Conservation (phyloP, 768 basidiomycete species). For the Lactifluus piperatus region DNA sequence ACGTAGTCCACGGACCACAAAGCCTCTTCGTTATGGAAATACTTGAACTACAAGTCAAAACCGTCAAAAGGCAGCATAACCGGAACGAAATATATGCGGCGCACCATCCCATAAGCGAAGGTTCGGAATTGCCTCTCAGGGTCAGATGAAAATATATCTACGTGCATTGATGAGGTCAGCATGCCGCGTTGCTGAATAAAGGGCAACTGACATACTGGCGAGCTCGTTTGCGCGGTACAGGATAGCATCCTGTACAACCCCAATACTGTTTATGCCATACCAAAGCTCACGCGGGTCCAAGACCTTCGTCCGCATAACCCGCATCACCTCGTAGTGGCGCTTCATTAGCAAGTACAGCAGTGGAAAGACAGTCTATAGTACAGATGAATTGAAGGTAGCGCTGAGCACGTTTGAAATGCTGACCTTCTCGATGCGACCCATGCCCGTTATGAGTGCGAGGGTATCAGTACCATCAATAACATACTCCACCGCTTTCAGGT, state of each 20-base stretch:
- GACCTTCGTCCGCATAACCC: background rate
- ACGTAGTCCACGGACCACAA: slow-evolving; percentile 5
- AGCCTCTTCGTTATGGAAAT: background rate
- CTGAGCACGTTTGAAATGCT: background rate
- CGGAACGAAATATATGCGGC: background rate
- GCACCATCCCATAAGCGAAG: slow-evolving; percentile 21
- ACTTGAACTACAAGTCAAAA: background rate
- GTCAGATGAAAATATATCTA: slow-evolving; percentile 19
- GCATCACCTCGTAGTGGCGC: slow-evolving; percentile 19
- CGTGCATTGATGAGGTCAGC: background rate
- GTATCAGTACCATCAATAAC: slow-evolving; percentile 26
- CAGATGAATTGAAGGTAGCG: background rate
- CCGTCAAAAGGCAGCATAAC: background rate
- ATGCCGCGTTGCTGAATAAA: too few species aligned
- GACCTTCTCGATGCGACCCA: slow-evolving; percentile 26
- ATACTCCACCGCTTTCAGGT: slow-evolving; percentile 23
- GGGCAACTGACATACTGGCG: background rate
- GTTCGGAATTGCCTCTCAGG: slow-evolving; percentile 16
- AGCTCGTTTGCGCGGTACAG: background rate
- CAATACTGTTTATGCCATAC: background rate
- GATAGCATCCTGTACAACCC: background rate
- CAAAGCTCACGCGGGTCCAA: background rate
- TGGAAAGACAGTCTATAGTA: slow-evolving; percentile 8
- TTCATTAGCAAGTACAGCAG: slow-evolving; percentile 15
- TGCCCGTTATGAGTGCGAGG: slow-evolving; percentile 23